Percentiles rank a stretch among this genome's conserved stretches.
These are phyloP conservation scores for Solanum neorickii DNA, from an alignment of 257 asterid genomes.

Conservation along the genomic window DNA sequence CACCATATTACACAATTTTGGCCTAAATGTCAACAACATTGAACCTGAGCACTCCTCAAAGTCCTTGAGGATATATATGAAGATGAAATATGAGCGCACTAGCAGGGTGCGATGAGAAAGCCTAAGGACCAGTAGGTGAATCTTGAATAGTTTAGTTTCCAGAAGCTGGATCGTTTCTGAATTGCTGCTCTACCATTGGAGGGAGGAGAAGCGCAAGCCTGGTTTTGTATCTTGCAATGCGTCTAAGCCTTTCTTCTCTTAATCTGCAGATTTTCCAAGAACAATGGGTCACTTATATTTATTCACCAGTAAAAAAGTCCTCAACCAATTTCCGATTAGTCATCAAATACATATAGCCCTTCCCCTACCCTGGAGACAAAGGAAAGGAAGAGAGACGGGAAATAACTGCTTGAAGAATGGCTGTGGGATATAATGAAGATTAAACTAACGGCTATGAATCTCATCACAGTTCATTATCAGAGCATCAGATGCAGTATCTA, in stretches of 20 bases:
- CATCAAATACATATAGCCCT: neutral
- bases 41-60: neutral
- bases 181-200: slow-evolving; percentile 65
- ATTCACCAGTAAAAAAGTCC: neutral
- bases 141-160: slow-evolving; percentile 26
- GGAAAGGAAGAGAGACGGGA: neutral
- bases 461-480: neutral
- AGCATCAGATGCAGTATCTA: neutral
- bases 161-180: slow-evolving; percentile 40
- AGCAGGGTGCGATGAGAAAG: neutral
- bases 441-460: neutral
- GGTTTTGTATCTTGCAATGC: slow-evolving; percentile 71
- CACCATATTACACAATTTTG: neutral
- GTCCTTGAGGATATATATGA: neutral
- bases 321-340: neutral
- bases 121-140: neutral
- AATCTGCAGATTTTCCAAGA: slow-evolving; percentile 40
- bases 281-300: neutral
- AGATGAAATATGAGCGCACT: neutral
- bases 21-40: neutral
- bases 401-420: neutral
- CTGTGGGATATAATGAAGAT: neutral
- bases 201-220: slow-evolving; percentile 81
- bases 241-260: slow-evolving; percentile 62
- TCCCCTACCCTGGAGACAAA: neutral